Base-by-base conservation (phyloP, 495 filamentous ascomycete species). In the Hyaloscypha bicolor region DNA sequence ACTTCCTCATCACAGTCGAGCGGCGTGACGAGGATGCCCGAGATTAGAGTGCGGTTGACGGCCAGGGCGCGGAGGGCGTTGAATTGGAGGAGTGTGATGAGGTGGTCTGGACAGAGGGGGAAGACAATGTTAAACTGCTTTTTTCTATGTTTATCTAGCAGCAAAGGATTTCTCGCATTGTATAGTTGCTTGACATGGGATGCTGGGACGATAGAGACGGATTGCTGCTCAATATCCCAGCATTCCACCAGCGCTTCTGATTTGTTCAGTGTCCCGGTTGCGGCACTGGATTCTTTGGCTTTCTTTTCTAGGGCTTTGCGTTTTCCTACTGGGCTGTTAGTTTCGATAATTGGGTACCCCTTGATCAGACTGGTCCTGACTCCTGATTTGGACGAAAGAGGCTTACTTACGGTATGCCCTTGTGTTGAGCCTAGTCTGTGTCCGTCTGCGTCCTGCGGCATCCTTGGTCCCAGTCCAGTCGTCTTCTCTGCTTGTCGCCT, bases 51-150 rank as follows among this genome's bases (percentile, higher is more conserved):
- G 55, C 73, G 73, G 72, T 82, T 82, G 70, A 74, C 69, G 66
- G 71, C 69, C 31, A 74, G 59, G 66, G 78, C 80, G 63, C 79
- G 79, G 62, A 81, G 75, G 67, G 74, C 75, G 69, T 82, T 81
- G 75, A 71, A 81, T 71, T 82, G 80, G 33, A 82, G 76, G 55
- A 82, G 77, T n/a, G 76, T 78, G 65, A 81, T 80, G 42, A 82
- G 78, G 63, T 82, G 79, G 71, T 81, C 80, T 63, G 75, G 70
- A 65, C 70, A 77, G 57, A 82, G 76, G 55, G 79, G 79, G 67
- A 80, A 79, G 64, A 80, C 59, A 37, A 78, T 64, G 25, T 72
- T 70, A 48, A 62, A 68, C 52, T 74, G 62, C 67, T 72, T 61
- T 63, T 75, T 77, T 71, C 61, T 71, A 8, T 1, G 51, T 53